phyloP scores from a whole-genome alignment of 202 grass and related monocot genomes.

The Brachypodium distachyon region DNA sequence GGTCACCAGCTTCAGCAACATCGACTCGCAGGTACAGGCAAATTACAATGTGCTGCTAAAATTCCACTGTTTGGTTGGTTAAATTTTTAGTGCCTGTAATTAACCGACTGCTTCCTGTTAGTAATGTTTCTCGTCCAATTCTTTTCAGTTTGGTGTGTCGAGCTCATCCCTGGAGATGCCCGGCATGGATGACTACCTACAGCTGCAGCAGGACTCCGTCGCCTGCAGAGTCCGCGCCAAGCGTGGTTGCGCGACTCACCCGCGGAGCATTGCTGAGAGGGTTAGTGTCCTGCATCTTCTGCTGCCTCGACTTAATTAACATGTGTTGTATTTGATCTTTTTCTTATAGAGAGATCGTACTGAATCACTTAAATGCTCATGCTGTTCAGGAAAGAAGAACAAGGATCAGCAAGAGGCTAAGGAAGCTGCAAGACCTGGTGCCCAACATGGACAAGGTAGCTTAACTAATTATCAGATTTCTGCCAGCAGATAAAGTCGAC shows the following conservation, averaged over 20 bases:
- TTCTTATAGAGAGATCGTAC: no score
- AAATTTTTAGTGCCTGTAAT: no score
- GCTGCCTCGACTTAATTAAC: background rate
- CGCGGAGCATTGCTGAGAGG: conserved; percentile 92
- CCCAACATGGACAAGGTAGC: conserved; percentile 98
- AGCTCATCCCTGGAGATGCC: conserved; percentile 58
- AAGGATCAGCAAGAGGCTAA: conserved; percentile 89
- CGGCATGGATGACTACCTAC: conserved; percentile 62
- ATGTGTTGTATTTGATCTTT: background rate
- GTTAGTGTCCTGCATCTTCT: conserved; percentile 21
- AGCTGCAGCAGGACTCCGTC: conserved; percentile 62
- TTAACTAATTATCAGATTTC: background rate
- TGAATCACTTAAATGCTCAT: background rate
- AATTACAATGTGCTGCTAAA: background rate
- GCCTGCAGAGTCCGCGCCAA: conserved; percentile 81
- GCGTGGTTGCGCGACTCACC: conserved; percentile 90
- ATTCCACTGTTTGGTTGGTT: background rate
- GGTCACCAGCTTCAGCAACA: conserved; percentile 52
- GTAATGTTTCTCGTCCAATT: no score
- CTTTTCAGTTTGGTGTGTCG: conserved; percentile 50
- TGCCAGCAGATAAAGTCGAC: background rate
- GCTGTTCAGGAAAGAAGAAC: conserved; percentile 81
- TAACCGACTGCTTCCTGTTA: no score
- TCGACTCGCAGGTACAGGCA: conserved; percentile 46
- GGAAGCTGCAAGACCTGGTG: conserved; percentile 82